Conservation (phyloP, 345 rosid species). For the Mangifera indica region DNA sequence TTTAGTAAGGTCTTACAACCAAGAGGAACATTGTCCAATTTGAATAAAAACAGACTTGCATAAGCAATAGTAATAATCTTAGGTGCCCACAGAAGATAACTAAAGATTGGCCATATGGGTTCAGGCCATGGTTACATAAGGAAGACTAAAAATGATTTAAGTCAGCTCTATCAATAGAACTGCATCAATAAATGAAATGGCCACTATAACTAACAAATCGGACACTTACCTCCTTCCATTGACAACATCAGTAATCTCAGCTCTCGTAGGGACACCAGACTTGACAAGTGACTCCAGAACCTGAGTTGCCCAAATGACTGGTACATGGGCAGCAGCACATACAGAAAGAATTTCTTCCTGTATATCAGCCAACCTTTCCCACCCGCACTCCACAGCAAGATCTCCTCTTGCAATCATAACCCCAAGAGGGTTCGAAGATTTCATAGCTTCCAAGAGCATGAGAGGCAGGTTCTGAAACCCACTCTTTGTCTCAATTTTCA, state of each 20-base stretch:
- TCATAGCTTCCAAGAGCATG: constrained; percentile 64
- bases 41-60: too few relatives aligned
- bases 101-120: too few relatives aligned
- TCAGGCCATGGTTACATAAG: not conserved
- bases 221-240: constrained; percentile 46
- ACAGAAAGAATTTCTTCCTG: constrained; percentile 64
- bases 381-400: constrained; percentile 82
- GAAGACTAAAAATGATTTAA: not conserved
- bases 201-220: too few relatives aligned
- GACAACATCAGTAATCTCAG: constrained; percentile 73
- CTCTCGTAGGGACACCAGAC: constrained; percentile 64
- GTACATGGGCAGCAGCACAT: constrained; percentile 50
- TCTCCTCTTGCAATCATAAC: constrained; percentile 78
- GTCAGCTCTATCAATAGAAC: too few relatives aligned
- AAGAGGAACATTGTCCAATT: too few relatives aligned
- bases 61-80: too few relatives aligned
- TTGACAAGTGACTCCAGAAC: constrained; percentile 70
- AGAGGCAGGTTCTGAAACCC: constrained; percentile 53
- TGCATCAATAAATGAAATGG: not conserved
- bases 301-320: constrained; percentile 73
- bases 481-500: constrained; percentile 63
- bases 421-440: constrained; percentile 58
- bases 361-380: constrained; percentile 63
- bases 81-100: too few relatives aligned
- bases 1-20: not conserved